Evolutionary conservation across 768 basidiomycete genomes (phyloP).

Genomic region (Hypholoma sublateritium): DNA sequence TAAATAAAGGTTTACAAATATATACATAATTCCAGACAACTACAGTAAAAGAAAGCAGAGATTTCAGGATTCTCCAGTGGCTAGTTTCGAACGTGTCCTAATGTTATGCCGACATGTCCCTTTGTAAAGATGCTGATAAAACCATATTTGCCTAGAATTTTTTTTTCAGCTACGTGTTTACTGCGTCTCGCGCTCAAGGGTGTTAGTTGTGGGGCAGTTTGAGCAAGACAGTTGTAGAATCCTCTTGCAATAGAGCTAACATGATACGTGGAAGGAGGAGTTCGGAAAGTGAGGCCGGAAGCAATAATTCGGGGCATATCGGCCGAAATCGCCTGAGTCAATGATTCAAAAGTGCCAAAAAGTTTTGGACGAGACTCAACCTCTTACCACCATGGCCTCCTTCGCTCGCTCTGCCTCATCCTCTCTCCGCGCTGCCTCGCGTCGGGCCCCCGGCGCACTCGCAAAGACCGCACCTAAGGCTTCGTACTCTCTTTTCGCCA

Average conservation of each 20-base stretch:
- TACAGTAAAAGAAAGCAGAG: too few species aligned
- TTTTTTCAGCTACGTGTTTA: too few species aligned
- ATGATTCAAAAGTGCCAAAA: constrained; percentile 16
- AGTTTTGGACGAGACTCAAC: constrained; percentile 10
- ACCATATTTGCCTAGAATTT: too few species aligned
- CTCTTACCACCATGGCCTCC: constrained; percentile 54
- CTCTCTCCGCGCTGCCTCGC: constrained; percentile 62
- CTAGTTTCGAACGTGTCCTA: too few species aligned
- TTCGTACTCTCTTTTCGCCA: constrained; percentile 69
- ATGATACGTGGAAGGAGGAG: not conserved
- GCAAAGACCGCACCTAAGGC: constrained; percentile 43
- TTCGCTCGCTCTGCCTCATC: constrained; percentile 64
- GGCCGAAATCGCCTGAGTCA: constrained; percentile 10
- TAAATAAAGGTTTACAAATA: too few species aligned
- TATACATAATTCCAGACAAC: too few species aligned
- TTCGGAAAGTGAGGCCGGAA: not conserved
- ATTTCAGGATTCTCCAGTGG: too few species aligned
- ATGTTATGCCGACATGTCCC: too few species aligned
- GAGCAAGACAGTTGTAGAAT: too few species aligned
- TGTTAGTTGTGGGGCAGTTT: too few species aligned
- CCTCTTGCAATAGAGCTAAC: not conserved
- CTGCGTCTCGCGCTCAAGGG: too few species aligned
- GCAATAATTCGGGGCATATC: constrained; percentile 7
- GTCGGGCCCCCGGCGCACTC: constrained; percentile 59
- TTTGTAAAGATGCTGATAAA: too few species aligned